Percentiles rank a stretch among this genome's conserved stretches.
Conservation (phyloP, 805 yeast genomes). For the Starmerella bombi region DNA sequence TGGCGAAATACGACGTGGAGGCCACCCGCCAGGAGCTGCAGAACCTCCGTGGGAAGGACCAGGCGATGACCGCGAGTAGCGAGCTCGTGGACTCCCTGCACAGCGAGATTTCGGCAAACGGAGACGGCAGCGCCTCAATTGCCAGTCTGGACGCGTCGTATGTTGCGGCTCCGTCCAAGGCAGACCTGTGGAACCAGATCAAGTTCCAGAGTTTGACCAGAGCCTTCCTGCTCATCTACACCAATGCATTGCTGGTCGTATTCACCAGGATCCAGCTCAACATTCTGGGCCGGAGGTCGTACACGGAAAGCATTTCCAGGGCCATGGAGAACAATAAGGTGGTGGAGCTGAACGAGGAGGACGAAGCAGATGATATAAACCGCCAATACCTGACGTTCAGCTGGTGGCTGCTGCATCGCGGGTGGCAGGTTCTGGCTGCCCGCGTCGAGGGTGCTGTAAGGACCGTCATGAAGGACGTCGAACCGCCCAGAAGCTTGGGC, state of each 20-base stretch:
- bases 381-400: constrained; percentile 75
- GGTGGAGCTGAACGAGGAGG: constrained; percentile 20
- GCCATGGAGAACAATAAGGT: constrained; percentile 35
- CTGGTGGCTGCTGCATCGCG: constrained; percentile 89
- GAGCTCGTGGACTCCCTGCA: constrained; percentile 1
- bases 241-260: constrained; percentile 55
- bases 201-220: constrained; percentile 64
- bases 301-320: constrained; percentile 62
- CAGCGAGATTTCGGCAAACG: background rate
- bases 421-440: constrained; percentile 51
- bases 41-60: constrained; percentile 34
- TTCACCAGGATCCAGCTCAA: constrained; percentile 78
- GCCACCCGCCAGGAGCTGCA: constrained; percentile 56
- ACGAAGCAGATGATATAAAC: constrained; percentile 33
- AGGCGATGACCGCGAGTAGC: constrained; percentile 1
- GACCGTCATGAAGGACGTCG: constrained; percentile 46
- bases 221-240: constrained; percentile 54
- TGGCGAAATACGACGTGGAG: constrained; percentile 56
- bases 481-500: constrained; percentile 60
- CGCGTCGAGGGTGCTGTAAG: constrained; percentile 45
- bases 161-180: constrained; percentile 35
- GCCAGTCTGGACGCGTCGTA: constrained; percentile 5
- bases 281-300: constrained; percentile 74
- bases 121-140: background rate
- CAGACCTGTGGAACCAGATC: constrained; percentile 72